Base-by-base conservation (phyloP, 2,329 filamentous ascomycete genomes). In the Colletotrichum orchidophilum region DNA sequence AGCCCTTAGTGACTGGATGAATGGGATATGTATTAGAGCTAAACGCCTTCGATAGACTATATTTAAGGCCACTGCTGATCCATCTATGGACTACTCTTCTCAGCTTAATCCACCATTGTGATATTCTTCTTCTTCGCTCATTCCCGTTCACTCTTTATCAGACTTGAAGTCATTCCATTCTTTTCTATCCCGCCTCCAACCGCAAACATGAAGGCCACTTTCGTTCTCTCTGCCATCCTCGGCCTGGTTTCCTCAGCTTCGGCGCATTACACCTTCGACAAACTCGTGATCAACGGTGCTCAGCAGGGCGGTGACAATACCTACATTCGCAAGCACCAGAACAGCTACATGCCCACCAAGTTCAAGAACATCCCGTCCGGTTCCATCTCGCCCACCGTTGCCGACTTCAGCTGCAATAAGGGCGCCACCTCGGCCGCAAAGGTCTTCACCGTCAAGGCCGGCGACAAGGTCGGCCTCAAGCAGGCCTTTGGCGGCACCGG, bases 181-280 rank as follows among this genome's bases (percentile, higher is more conserved):
- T 62, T 62, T 67, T 53, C 27, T 15, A 3, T n/a, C n/a, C 9
- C 21, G 7, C 26, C 6, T 18, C 9, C n/a, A 35, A 49, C 50
- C 24, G 57, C 58, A 55, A 69, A 31, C 15, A 70, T 71, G 64
- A 71, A 68, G 58, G 66, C 59, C 52, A 54, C 63, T 26, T 21
- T 46, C 64, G 42, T 54, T 50, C 31, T 71, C 54, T 46, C 69
- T 53, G 58, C 64, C 65, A 52, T 70, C 39, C 46, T 70, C 50
- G 70, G 42, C 62, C 58, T 73, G 18, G 52, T 33, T 6, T 58
- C 67, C 39, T 46, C 59, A 18, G 49, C 58, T n/a, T 64, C 66
- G 3, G 73, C 75, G 27, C 74, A 77, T 63, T 77, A 76, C 74
- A 76, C 73, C 71, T 76, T 76, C 33, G 72, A 73, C 69, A 73